Evolutionary conservation across 768 basidiomycete genomes (phyloP).

Genomic region (Russula virescens): DNA sequence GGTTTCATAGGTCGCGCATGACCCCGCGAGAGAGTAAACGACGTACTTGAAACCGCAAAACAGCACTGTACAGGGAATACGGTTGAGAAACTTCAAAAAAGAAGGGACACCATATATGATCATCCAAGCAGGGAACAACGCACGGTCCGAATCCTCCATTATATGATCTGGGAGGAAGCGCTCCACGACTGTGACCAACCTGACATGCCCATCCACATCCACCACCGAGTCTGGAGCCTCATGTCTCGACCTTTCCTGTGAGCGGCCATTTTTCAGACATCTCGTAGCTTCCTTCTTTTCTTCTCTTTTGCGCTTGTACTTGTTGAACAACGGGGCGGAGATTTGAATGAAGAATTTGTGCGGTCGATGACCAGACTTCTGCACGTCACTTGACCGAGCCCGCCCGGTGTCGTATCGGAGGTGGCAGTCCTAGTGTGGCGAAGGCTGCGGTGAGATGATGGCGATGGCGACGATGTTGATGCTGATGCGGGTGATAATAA

Average conservation of each 20-base stretch:
- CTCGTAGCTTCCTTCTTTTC: too few relatives aligned
- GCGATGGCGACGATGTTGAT: background rate
- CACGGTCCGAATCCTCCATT: slow-evolving; percentile 52
- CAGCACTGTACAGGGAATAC: slow-evolving; percentile 43
- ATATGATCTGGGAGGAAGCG: slow-evolving; percentile 46
- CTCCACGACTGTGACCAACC: too few relatives aligned
- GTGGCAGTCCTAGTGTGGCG: background rate
- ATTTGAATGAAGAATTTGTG: too few relatives aligned
- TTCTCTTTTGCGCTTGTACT: too few relatives aligned
- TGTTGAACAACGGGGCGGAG: too few relatives aligned
- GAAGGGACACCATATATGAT: background rate
- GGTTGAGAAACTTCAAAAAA: background rate
- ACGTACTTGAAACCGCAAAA: slow-evolving; percentile 84
- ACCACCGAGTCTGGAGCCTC: too few relatives aligned
- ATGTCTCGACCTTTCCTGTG: too few relatives aligned
- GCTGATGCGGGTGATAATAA: background rate
- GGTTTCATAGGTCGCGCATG: background rate
- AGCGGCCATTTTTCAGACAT: too few relatives aligned
- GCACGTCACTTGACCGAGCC: background rate
- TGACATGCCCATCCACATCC: too few relatives aligned
- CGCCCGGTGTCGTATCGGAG: background rate
- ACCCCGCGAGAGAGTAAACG: too few relatives aligned
- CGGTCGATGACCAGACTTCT: too few relatives aligned
- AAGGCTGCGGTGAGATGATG: background rate
- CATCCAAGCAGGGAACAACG: background rate